A percentile compares a stretch with the other conserved stretches of the same genome.
phyloP scores from a whole-genome alignment of 2,329 filamentous ascomycete species.

The Lomentospora prolificans region DNA sequence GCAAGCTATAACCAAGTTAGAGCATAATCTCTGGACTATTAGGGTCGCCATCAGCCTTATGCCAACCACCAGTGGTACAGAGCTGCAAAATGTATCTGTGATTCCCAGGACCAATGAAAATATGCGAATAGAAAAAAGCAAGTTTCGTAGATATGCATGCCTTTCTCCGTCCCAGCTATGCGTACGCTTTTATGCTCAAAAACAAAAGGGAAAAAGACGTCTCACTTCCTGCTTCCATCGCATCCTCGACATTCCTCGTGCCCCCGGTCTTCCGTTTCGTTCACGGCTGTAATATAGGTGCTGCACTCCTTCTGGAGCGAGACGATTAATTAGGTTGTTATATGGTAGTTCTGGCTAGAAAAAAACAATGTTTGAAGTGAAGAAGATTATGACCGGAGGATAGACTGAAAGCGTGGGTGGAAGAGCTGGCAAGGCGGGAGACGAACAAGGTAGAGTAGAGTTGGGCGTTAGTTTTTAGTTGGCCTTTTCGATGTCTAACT shows the following conservation, averaged over 20 bases:
- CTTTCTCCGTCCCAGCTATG: neutral
- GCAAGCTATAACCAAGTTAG: too few relatives aligned
- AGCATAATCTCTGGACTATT: too few relatives aligned
- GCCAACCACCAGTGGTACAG: too few relatives aligned
- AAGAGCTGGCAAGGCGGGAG: neutral
- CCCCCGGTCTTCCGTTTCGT: neutral
- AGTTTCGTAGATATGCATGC: neutral
- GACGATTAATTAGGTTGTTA: neutral
- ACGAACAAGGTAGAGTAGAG: neutral
- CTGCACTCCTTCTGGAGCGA: neutral
- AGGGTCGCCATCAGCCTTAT: too few relatives aligned
- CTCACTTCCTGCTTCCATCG: neutral
- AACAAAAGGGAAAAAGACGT: neutral
- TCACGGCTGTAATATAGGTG: neutral
- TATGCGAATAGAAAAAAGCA: neutral
- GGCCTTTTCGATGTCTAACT: constrained; percentile 8
- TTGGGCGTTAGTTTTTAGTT: too few relatives aligned
- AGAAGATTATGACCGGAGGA: too few relatives aligned
- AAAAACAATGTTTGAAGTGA: neutral
- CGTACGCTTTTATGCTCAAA: neutral
- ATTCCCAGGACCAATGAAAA: too few relatives aligned
- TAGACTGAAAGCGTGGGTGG: neutral
- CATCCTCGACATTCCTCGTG: neutral
- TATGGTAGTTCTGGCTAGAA: neutral
- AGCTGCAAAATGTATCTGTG: too few relatives aligned